These are phyloP conservation scores for Ettlia oleoabundans DNA, from an alignment of 139 green algal species.

Conservation along the genomic window DNA sequence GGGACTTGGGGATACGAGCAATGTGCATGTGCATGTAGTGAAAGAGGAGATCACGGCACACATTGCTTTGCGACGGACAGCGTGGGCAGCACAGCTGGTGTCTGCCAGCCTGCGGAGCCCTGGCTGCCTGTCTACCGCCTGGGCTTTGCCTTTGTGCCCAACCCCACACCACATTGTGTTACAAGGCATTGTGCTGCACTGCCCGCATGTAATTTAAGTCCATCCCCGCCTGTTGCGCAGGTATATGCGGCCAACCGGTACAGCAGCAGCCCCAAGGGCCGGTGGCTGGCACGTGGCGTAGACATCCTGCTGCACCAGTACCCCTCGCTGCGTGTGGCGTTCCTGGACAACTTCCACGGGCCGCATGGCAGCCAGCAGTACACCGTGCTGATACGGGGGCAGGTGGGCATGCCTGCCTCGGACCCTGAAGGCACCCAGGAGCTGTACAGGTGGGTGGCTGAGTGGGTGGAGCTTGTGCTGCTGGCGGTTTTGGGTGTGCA, in stretches of 20 bases:
- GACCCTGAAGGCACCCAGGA: constrained; percentile 46
- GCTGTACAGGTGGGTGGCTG: constrained; percentile 43
- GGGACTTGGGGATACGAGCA: too few species aligned
- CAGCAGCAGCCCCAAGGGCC: constrained; percentile 32
- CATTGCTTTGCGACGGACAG: too few species aligned
- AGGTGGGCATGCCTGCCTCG: constrained; percentile 31
- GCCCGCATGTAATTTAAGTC: too few species aligned
- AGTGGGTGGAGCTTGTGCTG: neutral
- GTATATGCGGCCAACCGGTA: constrained; percentile 54
- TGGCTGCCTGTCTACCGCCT: too few species aligned
- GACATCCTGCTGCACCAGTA: constrained; percentile 65
- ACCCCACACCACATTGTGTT: too few species aligned
- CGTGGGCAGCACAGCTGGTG: too few species aligned
- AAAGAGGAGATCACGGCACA: too few species aligned
- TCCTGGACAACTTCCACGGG: constrained; percentile 53
- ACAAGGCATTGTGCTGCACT: too few species aligned
- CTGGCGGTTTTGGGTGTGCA: neutral
- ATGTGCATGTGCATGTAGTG: too few species aligned
- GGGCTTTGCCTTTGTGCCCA: too few species aligned
- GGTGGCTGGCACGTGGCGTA: constrained; percentile 63
- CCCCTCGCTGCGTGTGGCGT: constrained; percentile 65
- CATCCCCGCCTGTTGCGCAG: constrained; percentile 29
- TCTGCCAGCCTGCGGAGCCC: too few species aligned
- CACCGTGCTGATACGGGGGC: constrained; percentile 41
- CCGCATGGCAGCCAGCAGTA: constrained; percentile 29